Conservation (phyloP, 768 basidiomycete species). For the Tylopilus plumbeoviolaceoides region DNA sequence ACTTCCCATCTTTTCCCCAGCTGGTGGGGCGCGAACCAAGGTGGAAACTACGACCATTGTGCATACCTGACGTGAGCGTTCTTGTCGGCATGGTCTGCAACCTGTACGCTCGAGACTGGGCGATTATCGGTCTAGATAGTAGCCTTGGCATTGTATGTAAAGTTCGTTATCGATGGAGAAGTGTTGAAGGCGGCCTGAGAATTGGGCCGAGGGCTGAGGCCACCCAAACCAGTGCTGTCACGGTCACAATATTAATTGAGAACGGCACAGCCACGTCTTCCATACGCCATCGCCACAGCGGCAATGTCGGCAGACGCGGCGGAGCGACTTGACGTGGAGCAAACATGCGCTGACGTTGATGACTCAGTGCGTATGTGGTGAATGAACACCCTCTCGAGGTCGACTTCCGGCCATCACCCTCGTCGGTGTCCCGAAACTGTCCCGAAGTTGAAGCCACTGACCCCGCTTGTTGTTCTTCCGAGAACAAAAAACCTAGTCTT, state of each 20-base stretch:
- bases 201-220: too few species aligned
- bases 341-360: neutral
- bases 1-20: constrained; percentile 45
- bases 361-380: neutral
- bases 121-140: neutral
- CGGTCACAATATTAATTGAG: too few species aligned
- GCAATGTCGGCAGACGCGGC: neutral
- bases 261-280: constrained; percentile 7
- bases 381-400: neutral
- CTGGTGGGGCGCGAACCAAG: constrained; percentile 59
- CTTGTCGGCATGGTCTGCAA: neutral
- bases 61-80: constrained; percentile 13
- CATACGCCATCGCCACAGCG: neutral
- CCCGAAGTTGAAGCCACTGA: neutral
- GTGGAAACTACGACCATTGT: constrained; percentile 36
- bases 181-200: too few species aligned
- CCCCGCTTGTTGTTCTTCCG: constrained; percentile 1
- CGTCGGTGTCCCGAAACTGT: neutral
- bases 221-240: neutral
- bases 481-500: constrained; percentile 18
- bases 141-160: neutral
- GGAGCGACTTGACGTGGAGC: neutral
- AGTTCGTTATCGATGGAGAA: too few species aligned
- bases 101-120: neutral
- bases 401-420: neutral